Conservation (phyloP, 179 eudicot genomes). For the Monotropa hypopitys region DNA sequence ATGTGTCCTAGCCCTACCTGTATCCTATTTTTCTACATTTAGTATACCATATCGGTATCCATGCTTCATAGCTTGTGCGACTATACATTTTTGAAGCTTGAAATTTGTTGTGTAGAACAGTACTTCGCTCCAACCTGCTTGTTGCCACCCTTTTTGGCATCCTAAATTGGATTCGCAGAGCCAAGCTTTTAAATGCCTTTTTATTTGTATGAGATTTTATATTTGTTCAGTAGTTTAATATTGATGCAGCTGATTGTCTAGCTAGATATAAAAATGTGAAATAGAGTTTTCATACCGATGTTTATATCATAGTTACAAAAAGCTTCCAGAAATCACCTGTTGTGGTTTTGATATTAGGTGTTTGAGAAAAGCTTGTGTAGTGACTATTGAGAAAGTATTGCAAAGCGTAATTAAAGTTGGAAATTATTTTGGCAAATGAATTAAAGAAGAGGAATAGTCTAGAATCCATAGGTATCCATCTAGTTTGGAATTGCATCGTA, state of each 20-base stretch:
- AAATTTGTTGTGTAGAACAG: not conserved
- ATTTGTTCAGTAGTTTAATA: not conserved
- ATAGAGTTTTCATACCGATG: not conserved
- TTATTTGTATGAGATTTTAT: not conserved
- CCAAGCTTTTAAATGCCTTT: not conserved
- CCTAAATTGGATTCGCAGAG: not conserved
- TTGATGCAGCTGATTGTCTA: not conserved
- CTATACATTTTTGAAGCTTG: not conserved
- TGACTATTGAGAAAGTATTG: not conserved
- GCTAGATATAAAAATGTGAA: not conserved
- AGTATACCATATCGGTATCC: too few relatives aligned
- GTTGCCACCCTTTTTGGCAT: not conserved
- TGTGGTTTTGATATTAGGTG: not conserved
- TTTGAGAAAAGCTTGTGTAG: not conserved
- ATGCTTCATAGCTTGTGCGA: too few relatives aligned
- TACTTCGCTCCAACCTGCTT: not conserved
- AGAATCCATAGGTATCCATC: not conserved
- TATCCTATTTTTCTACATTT: too few relatives aligned
- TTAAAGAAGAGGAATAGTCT: not conserved
- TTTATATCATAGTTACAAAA: not conserved
- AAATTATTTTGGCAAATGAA: not conserved
- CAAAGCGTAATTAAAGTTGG: not conserved
- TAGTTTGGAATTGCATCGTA: not conserved
- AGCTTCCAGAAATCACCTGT: not conserved
- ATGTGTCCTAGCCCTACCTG: too few relatives aligned